Conservation (phyloP, 2,329 filamentous ascomycete species). For the Colletotrichum agaves region DNA sequence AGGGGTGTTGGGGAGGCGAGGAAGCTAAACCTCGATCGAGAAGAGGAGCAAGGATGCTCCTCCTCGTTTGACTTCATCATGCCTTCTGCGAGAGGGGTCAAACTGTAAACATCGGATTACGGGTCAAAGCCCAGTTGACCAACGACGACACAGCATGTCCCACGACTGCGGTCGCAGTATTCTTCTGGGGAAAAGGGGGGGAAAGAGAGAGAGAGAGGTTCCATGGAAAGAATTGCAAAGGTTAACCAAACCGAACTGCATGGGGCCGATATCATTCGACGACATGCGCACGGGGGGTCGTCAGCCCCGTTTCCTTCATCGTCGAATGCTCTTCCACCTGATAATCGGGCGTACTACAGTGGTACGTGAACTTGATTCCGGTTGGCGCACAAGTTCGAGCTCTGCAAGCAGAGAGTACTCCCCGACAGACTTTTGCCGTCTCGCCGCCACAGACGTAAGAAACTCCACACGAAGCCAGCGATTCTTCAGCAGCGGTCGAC, state of each 20-base stretch:
- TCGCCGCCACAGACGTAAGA: slow-evolving; percentile 17
- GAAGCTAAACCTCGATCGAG: slow-evolving; percentile 3
- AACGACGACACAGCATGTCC: slow-evolving; percentile 6
- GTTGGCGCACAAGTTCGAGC: not conserved
- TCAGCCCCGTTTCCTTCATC: not conserved
- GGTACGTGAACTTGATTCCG: not conserved
- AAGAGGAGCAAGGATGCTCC: not conserved
- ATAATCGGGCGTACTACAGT: slow-evolving; percentile 1
- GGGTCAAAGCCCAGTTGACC: not conserved
- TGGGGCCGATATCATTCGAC: slow-evolving; percentile 2
- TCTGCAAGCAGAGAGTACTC: not conserved
- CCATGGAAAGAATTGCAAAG: not conserved
- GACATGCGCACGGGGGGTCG: not conserved
- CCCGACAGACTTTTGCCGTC: slow-evolving; percentile 13
- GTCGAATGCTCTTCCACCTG: slow-evolving; percentile 1
- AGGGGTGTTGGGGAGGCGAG: not conserved
- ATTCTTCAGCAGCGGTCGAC: slow-evolving; percentile 27
- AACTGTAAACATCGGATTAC: slow-evolving; percentile 31
- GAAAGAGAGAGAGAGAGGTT: slow-evolving; percentile 2
- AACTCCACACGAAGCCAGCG: slow-evolving; percentile 4
- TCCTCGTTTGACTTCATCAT: not conserved
- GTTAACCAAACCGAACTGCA: slow-evolving; percentile 11
- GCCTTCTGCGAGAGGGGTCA: slow-evolving; percentile 9
- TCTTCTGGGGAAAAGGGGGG: not conserved
- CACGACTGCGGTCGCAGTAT: slow-evolving; percentile 20